phyloP scores from a whole-genome alignment of 768 basidiomycete species.

The Lentinula sp. region DNA sequence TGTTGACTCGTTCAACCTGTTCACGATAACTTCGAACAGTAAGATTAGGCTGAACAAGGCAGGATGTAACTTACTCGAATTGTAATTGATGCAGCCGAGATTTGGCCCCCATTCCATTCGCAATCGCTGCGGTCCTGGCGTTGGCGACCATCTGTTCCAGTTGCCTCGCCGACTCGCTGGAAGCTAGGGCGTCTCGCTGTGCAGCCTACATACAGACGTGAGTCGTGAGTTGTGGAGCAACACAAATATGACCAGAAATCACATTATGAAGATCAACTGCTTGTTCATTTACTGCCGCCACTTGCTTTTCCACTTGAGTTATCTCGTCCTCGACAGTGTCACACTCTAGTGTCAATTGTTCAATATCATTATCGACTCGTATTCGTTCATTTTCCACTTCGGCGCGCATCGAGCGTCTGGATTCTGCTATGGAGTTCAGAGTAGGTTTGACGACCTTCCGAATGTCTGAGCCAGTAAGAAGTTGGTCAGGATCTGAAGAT shows the following conservation, averaged over 20 bases:
- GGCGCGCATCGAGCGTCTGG: slow-evolving; percentile 63
- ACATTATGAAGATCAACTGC: slow-evolving; percentile 83
- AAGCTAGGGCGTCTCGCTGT: slow-evolving; percentile 66
- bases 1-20: slow-evolving; percentile 68
- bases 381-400: slow-evolving; percentile 73
- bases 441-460: slow-evolving; percentile 73
- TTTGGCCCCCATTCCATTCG: slow-evolving; percentile 80
- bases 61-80: slow-evolving; percentile 46
- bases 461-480: slow-evolving; percentile 67
- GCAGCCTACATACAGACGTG: slow-evolving; percentile 44
- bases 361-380: slow-evolving; percentile 77
- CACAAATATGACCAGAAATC: slow-evolving; percentile 15
- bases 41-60: not conserved
- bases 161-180: slow-evolving; percentile 57
- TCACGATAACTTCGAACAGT: slow-evolving; percentile 57
- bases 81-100: slow-evolving; percentile 70
- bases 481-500: slow-evolving; percentile 57
- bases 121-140: slow-evolving; percentile 68
- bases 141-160: slow-evolving; percentile 70
- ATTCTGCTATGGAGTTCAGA: slow-evolving; percentile 64
- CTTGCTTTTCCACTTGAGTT: slow-evolving; percentile 67
- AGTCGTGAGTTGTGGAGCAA: not conserved
- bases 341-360: slow-evolving; percentile 67
- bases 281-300: slow-evolving; percentile 60
- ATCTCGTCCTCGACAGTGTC: slow-evolving; percentile 81